Base-by-base conservation (phyloP, 2,329 filamentous ascomycete species). In the Paraphaeosphaeria minitans region DNA sequence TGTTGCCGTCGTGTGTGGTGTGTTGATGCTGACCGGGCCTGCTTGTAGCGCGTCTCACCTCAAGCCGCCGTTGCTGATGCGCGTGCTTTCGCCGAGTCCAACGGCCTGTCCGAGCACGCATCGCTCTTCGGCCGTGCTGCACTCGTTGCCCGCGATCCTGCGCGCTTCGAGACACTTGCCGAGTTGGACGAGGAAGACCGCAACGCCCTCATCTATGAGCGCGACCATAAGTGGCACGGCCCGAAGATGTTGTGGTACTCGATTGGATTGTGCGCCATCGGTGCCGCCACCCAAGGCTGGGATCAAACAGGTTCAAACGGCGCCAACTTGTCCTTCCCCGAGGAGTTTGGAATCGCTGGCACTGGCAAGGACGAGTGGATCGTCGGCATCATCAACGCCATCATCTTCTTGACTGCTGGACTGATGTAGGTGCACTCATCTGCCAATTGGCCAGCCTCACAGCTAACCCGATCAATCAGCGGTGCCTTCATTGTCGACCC, bases 141-240 rank as follows among this genome's bases (percentile, higher is more conserved):
- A 3, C 81, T 94, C 12, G 84, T 93, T 19, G 91, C 91, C 2
- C 89, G 91, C 72, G 86, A 89, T 65, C 89, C 89, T 0, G 78
- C 79, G 9, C 80, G 82, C 31, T 90, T 84, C 71, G 88, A 91
- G 57, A 79, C 82, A 35, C 82, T 92, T 54, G 78, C 84, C 52
- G 83, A 85, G 12, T 82, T 93, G 1, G 78, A 81, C 55, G 82
- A 87, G 16, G 79, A 80, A 0, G 89, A 90, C 69, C 84, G 87
- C 58, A 78, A 82, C 21, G 81, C 80, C 13, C 81, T 94, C 19
- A 79, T 80, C 42, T 80, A 87, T 58, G 89, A 92, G 73, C 80
- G 83, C 35, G 79, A 85, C 27, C 87, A 91, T 81, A 89, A 87
- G 69, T 91, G 89, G 62, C 69, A 79, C 35, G 76, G 78, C 8